Base-by-base conservation (phyloP, 2,329 filamentous ascomycete species). In the Paracamarosporium sp. region DNA sequence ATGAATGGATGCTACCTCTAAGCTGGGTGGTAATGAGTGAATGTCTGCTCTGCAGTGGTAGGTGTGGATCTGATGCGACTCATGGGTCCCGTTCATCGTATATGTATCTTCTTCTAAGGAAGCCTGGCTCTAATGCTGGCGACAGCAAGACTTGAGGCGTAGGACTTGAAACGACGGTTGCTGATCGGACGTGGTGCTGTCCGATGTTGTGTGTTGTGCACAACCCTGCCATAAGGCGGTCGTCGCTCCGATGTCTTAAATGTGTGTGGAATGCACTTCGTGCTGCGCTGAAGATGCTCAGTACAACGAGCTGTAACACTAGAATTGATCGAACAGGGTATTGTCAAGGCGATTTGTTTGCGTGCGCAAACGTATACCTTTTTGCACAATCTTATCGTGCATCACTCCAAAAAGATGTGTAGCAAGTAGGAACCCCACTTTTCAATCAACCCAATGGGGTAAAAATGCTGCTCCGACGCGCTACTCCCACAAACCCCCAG, bases 181-280 rank as follows among this genome's bases (percentile, higher is more conserved):
- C n/a, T 30, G 30, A 51, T 33, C 48, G 48, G 35, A 41, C 48
- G 25, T 51, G 31, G 12, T 4, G 5, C n/a, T 30, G 48, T 51
- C 35, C 48, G 48, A 51, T 43, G 36, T 9, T 31, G 20, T 31
- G 48, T 17, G 30, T 51, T 43, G 48, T 51, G 48, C 48, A 51
- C 9, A 11, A 40, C 48, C 48, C 36, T 51, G 48, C 24, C n/a
- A 35, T 3, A 20, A 40, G 30, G n/a, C 35, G 25, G n/a, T 51
- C 13, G 27, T 24, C 7, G n/a, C 25, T 46, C 24, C 43, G 43
- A 20, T 20, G 11, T 17, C 22, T 30, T n/a, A 9, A 30, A 46
- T 11, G 17, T n/a, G 4, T 31, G 27, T 27, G 27, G 43, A 15
- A 27, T 8, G 31, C 6, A 6, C 43, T n/a, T n/a, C 11, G 7